Conservation (phyloP, 202 grass and related monocot species). For the Setaria italica region DNA sequence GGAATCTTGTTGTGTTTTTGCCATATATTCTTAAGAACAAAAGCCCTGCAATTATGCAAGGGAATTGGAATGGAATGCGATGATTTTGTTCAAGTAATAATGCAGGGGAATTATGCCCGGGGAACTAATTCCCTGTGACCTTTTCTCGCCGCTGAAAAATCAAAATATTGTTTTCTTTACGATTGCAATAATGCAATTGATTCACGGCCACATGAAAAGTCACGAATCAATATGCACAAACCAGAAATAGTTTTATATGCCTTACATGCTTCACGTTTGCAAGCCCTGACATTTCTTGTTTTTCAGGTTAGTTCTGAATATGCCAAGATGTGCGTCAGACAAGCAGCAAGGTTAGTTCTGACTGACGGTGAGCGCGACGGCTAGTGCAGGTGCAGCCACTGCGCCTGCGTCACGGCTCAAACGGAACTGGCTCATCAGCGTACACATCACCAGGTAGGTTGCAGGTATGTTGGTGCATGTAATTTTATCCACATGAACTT, state of each 20-base stretch:
- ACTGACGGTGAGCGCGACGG: constrained; percentile 11
- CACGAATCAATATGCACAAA: too few species aligned
- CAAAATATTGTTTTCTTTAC: not conserved
- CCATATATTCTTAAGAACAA: constrained; percentile 42
- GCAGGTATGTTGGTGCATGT: not conserved
- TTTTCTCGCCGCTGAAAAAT: not conserved
- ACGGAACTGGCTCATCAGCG: not conserved
- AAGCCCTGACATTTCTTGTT: not conserved
- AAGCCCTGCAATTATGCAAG: constrained; percentile 45
- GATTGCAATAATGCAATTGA: not conserved
- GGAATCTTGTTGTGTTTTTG: constrained; percentile 24
- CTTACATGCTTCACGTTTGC: not conserved
- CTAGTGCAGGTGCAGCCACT: not conserved
- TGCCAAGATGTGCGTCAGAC: constrained; percentile 8
- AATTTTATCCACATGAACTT: not conserved
- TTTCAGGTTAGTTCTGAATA: constrained; percentile 30
- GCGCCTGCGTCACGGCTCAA: not conserved
- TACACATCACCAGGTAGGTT: constrained; percentile 29
- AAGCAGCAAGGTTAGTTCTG: not conserved
- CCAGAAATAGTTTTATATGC: not conserved
- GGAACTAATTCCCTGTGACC: constrained; percentile 27
- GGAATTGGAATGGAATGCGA: constrained; percentile 47
- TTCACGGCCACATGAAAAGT: not conserved
- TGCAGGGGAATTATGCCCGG: constrained; percentile 33
- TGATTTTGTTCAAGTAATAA: constrained; percentile 38